Base-by-base conservation (phyloP, 1,284 basidiomycete species). In the Anthracocystis walkeri region DNA sequence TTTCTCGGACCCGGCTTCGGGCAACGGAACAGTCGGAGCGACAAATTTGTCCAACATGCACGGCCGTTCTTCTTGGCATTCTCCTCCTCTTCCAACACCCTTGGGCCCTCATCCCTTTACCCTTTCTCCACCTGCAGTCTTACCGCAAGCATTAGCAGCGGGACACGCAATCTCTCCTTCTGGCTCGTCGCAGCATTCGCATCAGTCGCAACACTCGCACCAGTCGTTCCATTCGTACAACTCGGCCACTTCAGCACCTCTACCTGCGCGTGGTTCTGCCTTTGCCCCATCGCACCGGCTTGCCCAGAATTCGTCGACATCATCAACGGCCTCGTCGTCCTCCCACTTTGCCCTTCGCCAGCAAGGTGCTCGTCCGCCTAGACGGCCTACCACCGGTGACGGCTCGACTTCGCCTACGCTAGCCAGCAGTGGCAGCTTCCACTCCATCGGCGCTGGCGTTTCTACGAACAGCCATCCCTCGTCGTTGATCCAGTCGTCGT, bases 1-100 rank as follows among this genome's bases (percentile, higher is more conserved):
- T 53, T 51, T 42, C 27, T 73, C 70, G 70, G 70, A 73, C 45
- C 70, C 70, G 70, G 45, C 14, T 16, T 45, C 31, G n/a, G 5
- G 8, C n/a, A 20, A 7, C 27, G 20, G 46, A 6, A 42, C 58
- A 48, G 55, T 59, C 51, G 58, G 38, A 58, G 58, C 45, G 56
- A 58, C 18, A 58, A 58, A 58, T 58, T 48, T 8, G 7, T 20
- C 40, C 16, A 27, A 23, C 20, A 29, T 31, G 53, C 65, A 57
- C 54, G 48, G 25, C 29, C 58, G 29, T 25, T 64, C 61, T 55
- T 51, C 57, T 7, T 55, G 23, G 49, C 65, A 51, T 7, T 60
- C 45, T 46, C 27, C 46, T 48, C 21, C 46, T 49, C 48, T 51
- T 44, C 45, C 46, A 33, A 48, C 59, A 53, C 58, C 65, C 59